These are phyloP conservation scores for Monosporozyma unispora DNA, from an alignment of 805 yeast genomes.

Conservation along the genomic window DNA sequence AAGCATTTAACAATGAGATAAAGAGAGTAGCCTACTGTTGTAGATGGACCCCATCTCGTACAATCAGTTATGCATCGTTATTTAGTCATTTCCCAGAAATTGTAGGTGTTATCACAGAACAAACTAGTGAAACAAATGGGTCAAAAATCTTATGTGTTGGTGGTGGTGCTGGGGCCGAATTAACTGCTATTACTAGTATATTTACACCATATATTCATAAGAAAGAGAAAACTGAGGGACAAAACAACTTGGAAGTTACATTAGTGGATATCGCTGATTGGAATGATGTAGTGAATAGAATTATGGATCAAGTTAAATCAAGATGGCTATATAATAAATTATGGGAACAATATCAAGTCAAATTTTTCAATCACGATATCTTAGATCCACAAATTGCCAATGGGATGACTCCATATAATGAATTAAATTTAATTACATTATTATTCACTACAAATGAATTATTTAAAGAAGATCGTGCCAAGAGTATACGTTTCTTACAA, in stretches of 20 bases:
- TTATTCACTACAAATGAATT: constrained; percentile 84
- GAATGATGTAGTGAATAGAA: constrained; percentile 42
- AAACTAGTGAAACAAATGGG: constrained; percentile 6
- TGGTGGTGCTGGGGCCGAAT: constrained; percentile 86
- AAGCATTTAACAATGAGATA: constrained; percentile 56
- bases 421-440: constrained; percentile 50
- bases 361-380: constrained; percentile 32
- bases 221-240: not conserved
- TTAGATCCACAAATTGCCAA: constrained; percentile 12
- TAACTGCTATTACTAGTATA: constrained; percentile 52
- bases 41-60: constrained; percentile 81
- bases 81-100: constrained; percentile 40
- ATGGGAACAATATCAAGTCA: constrained; percentile 25
- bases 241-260: constrained; percentile 34
- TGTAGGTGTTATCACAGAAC: constrained; percentile 11
- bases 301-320: constrained; percentile 36
- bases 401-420: constrained; percentile 13
- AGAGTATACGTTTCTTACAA: constrained; percentile 52
- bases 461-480: constrained; percentile 57
- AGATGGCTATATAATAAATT: constrained; percentile 45
- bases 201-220: constrained; percentile 33
- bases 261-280: constrained; percentile 77
- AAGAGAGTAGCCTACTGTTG: constrained; percentile 70
- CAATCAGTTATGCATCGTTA: constrained; percentile 63
- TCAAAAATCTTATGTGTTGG: constrained; percentile 55